A percentile compares a stretch with the other conserved stretches of the same genome.
phyloP scores from a whole-genome alignment of 1,284 basidiomycete genomes.

The Ustilago bromivora region DNA sequence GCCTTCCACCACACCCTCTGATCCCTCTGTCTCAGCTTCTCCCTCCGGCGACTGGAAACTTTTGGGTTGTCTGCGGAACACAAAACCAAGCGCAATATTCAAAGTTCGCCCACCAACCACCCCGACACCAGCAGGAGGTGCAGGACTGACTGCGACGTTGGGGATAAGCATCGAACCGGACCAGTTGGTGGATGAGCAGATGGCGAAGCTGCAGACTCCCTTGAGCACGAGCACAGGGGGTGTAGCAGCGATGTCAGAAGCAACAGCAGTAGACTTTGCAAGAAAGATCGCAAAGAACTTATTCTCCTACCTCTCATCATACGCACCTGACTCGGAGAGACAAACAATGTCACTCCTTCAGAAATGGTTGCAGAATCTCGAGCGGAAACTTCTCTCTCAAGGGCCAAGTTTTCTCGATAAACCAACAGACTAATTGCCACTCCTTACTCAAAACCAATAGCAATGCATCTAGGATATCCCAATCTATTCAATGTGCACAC shows the following conservation, averaged over 20 bases:
- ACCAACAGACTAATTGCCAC: slow-evolving; percentile 26
- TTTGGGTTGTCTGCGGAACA: slow-evolving; percentile 61
- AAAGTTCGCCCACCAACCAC: slow-evolving; percentile 21
- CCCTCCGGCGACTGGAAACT: slow-evolving; percentile 51
- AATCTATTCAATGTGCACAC: background rate
- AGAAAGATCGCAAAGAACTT: slow-evolving; percentile 65
- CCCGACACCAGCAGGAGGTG: background rate
- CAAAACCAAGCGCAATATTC: slow-evolving; percentile 68
- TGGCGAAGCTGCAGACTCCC: slow-evolving; percentile 28
- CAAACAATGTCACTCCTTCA: slow-evolving; percentile 66
- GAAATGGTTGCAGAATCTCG: slow-evolving; percentile 68
- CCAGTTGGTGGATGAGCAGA: slow-evolving; percentile 55
- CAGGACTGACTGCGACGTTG: slow-evolving; percentile 41
- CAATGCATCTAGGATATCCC: background rate
- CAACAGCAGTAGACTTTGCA: slow-evolving; percentile 48
- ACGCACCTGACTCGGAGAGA: slow-evolving; percentile 66
- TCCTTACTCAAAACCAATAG: too few relatives aligned
- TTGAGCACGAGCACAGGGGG: background rate
- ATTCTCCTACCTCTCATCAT: slow-evolving; percentile 64
- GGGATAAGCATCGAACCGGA: slow-evolving; percentile 66
- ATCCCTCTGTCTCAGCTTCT: slow-evolving; percentile 41
- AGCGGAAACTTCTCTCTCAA: slow-evolving; percentile 63
- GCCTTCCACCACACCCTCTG: slow-evolving; percentile 22
- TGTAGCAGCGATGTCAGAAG: background rate
- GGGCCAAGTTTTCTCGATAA: slow-evolving; percentile 59